Base-by-base conservation (phyloP, 1,284 basidiomycete genomes). In the Ustilago nuda region DNA sequence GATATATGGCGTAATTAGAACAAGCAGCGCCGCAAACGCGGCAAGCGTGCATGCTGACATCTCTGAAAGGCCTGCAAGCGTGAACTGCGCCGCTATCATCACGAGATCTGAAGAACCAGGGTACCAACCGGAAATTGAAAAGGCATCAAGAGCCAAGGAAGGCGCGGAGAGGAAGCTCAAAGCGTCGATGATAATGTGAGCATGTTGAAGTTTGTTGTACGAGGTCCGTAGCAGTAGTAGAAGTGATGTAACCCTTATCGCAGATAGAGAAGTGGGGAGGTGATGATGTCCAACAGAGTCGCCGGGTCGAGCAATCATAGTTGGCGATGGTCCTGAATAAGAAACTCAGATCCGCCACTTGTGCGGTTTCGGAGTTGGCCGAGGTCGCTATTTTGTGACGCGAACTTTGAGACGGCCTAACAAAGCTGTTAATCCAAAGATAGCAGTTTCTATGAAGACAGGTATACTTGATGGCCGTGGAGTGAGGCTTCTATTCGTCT, bases 281-380 rank as follows among this genome's bases (percentile, higher is more conserved):
- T 17, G 33, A 59, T 43, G 41, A 19, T 36, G n/a, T 45, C 39
- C 12, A 15, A 41, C 17, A 27, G n/a, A 45, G 43, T 45, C 43
- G 43, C 15, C n/a, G 43, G 43, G 43, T n/a, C 19, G n/a, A 45
- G 43, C 8, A 48, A 23, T 27, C 30, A 41, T 36, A 30, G 50
- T n/a, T 27, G 23, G 36, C 37, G 55, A 46, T 17, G 33, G 32
- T 23, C 41, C 19, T 59, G 57, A 61, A 70, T 33, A n/a, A 30
- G 19, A 56, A 57, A 46, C 57, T 51, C 36, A 43, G 30, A 48
- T 39, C 60, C 55, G 58, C 58, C 58, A 71, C 59, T 39, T 23
- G 7, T 23, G 11, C 37, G 33, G 35, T 32, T 53, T 72, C 69
- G 69, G 69, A 72, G 12, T 66, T 66, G 56, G 64, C 69, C 69